A percentile compares a stretch with the other conserved stretches of the same genome.
Conservation (phyloP, 306 rosid species). For the Lithocarpus polystachyus region DNA sequence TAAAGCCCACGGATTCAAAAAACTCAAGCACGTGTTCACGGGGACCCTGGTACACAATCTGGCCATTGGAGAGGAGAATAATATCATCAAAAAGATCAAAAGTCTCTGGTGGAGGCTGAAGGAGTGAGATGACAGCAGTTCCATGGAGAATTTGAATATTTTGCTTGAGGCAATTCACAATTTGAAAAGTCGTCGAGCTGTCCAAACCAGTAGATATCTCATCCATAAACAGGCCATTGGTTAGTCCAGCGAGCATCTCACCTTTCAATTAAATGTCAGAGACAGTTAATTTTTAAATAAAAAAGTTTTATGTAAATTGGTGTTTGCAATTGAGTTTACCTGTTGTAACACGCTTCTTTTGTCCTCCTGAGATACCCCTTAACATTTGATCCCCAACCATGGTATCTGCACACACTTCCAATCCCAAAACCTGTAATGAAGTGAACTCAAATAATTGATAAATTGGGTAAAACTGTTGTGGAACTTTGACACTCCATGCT, state of each 20-base stretch:
- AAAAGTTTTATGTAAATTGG: too few species aligned
- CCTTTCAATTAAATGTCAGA: conserved; percentile 10
- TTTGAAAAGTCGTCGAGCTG: conserved; percentile 48
- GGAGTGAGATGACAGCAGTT: conserved; percentile 44
- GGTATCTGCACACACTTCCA: conserved; percentile 46
- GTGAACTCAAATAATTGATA: not conserved
- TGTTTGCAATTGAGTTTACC: conserved; percentile 20
- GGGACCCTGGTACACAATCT: conserved; percentile 47
- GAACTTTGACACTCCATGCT: not conserved
- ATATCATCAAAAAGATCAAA: conserved; percentile 47
- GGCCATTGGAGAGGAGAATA: conserved; percentile 46
- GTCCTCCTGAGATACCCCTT: conserved; percentile 55
- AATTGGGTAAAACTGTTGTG: not conserved
- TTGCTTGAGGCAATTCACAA: conserved; percentile 44
- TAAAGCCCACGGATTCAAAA: conserved; percentile 42
- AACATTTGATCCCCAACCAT: conserved; percentile 42
- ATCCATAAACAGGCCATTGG: conserved; percentile 48
- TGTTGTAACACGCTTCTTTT: conserved; percentile 49
- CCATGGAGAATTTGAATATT: conserved; percentile 29
- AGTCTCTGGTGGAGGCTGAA: conserved; percentile 58
- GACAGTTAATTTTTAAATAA: not conserved
- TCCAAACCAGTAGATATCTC: conserved; percentile 58
- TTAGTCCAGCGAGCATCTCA: conserved; percentile 50
- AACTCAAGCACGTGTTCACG: conserved; percentile 37
- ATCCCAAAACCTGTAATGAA: conserved; percentile 34